Percentiles rank a stretch among this genome's conserved stretches.
These are phyloP conservation scores for Coemansia sp. DNA, from an alignment of 192 early-diverging fungal genomes.

Conservation along the genomic window DNA sequence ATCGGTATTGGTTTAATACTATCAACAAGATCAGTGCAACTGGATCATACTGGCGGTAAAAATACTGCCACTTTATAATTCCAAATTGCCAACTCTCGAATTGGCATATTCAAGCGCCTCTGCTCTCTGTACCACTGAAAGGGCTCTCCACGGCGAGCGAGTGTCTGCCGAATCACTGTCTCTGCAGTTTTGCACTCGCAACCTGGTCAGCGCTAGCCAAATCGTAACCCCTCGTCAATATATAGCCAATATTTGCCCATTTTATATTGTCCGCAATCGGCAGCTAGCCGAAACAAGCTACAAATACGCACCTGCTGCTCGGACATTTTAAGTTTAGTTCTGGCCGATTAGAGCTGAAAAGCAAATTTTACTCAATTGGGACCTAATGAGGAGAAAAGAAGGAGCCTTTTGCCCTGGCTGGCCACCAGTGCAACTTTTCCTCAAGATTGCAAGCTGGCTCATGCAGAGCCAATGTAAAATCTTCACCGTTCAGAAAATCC, in stretches of 20 bases:
- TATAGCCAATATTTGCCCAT: neutral
- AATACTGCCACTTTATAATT: too few relatives aligned
- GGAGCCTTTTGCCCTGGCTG: conserved; percentile 22
- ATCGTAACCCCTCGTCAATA: neutral
- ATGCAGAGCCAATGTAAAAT: conserved; percentile 28
- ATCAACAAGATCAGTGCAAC: too few relatives aligned
- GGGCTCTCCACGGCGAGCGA: too few relatives aligned
- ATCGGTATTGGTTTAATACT: too few relatives aligned
- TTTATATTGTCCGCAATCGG: neutral
- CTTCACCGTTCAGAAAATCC: conserved; percentile 11
- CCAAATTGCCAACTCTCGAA: too few relatives aligned
- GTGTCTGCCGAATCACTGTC: neutral
- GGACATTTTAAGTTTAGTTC: conserved; percentile 42
- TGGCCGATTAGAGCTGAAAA: conserved; percentile 27
- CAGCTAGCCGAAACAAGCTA: neutral
- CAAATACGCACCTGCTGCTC: conserved; percentile 57
- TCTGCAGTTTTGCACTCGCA: too few relatives aligned
- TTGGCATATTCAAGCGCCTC: too few relatives aligned
- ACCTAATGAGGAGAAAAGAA: conserved; percentile 52
- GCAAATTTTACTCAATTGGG: conserved; percentile 14
- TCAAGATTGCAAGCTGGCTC: neutral
- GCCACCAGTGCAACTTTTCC: conserved; percentile 3
- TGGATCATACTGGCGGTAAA: too few relatives aligned
- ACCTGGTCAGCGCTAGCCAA: neutral
- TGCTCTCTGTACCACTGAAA: too few relatives aligned